Evolutionary conservation across 2,329 filamentous ascomycete genomes (phyloP).

Genomic region (Trichoderma sp.): DNA sequence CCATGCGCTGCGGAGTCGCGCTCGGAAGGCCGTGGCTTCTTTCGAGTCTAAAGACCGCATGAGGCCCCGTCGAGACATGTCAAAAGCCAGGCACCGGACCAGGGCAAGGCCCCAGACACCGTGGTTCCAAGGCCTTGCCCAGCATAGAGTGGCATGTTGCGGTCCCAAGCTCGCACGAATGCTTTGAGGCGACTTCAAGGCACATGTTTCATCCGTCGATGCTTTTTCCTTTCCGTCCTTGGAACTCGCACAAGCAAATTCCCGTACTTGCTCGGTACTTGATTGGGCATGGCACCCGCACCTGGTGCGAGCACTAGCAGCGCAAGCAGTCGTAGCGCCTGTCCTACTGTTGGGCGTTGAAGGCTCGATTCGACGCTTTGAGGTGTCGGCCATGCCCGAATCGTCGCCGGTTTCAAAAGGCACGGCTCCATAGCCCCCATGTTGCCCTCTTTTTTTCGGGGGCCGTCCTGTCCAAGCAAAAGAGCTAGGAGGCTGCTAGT

Average conservation of each 20-base stretch:
- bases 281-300: slow-evolving; percentile 13
- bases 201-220: too few species aligned
- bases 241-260: not conserved
- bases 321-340: not conserved
- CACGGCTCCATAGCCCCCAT: slow-evolving; percentile 19
- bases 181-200: not conserved
- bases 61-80: not conserved
- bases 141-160: not conserved
- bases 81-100: not conserved
- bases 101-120: not conserved
- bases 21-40: not conserved
- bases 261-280: slow-evolving; percentile 15
- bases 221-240: not conserved
- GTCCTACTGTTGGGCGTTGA: slow-evolving; percentile 3
- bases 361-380: slow-evolving; percentile 9
- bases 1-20: not conserved
- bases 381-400: slow-evolving; percentile 23
- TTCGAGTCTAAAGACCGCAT: not conserved
- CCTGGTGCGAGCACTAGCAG: slow-evolving; percentile 7
- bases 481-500: not conserved
- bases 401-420: slow-evolving; percentile 18
- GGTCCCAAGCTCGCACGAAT: not conserved
- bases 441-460: slow-evolving; percentile 8
- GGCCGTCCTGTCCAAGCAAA: not conserved
- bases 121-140: not conserved